Base-by-base conservation (phyloP, 106 monocot species). In the Apostasia ramifera region DNA sequence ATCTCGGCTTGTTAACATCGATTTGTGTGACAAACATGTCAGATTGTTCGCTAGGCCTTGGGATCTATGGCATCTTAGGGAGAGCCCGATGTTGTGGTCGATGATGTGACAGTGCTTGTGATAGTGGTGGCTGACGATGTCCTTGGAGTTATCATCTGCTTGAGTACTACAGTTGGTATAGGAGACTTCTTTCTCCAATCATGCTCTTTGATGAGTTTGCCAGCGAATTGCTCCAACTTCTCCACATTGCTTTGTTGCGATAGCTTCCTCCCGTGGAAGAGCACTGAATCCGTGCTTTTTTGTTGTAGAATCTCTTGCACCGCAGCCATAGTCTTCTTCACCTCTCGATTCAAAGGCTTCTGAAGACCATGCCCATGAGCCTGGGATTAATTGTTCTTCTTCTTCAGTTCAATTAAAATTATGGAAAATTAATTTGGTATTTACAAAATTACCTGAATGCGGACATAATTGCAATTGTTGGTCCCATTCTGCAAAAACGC, bases 181-280 rank as follows among this genome's bases (percentile, higher is more conserved):
- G 40, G 65, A n/a, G 44, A 52, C 12, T 14, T 44, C 54, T 44
- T 73, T 44, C 73, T 64, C 37, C 61, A 56, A 4, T 66, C 66
- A 40, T 56, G 55, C 52, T 73, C 73, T 59, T 73, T 12, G 8
- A 73, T 43, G 40, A 73, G 45, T n/a, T 65, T 65, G 3, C 7
- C 41, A 2, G 47, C 1, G 49, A 72, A 49, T 48, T 26, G 61
- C 11, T 72, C 61, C 8, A 72, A 41, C 47, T 70, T 77, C 77
- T 77, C 55, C 11, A 37, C 38, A 15, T 70, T 63, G 39, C 55
- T 70, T 52, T 62, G 9, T 26, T 61, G 12, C 1, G 70, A 52
- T 4, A 77, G n/a, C 59, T 12, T 70, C 44, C 57, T 77, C 44
- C 77, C 77, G 3, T 61, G 41, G 44, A 77, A 77, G 39, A 77